These are phyloP conservation scores for Gamsiella multidivaricata DNA, from an alignment of 192 early-diverging fungal species.

Conservation along the genomic window DNA sequence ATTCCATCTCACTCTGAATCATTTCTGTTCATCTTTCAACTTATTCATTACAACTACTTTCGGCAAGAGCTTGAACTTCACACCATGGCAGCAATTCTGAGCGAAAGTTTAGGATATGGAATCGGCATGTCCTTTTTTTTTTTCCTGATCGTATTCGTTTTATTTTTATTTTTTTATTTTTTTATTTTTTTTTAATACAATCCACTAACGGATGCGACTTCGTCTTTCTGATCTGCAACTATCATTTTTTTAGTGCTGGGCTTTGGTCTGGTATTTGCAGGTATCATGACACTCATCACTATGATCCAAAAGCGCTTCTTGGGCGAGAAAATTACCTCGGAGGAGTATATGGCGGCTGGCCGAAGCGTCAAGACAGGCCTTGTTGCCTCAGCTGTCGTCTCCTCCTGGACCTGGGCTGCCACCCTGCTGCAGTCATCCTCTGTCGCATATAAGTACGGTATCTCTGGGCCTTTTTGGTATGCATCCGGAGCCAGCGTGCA, in stretches of 20 bases:
- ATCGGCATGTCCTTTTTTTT: slow-evolving; percentile 39
- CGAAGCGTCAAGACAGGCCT: slow-evolving; percentile 75
- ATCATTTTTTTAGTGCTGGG: slow-evolving; percentile 37
- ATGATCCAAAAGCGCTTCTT: slow-evolving; percentile 72
- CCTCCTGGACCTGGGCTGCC: slow-evolving; percentile 77
- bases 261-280: slow-evolving; percentile 65
- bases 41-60: no score
- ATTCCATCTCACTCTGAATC: no score
- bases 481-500: slow-evolving; percentile 76
- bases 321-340: slow-evolving; percentile 70
- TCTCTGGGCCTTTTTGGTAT: slow-evolving; percentile 75
- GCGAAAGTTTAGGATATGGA: slow-evolving; percentile 52
- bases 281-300: slow-evolving; percentile 72
- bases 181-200: no score
- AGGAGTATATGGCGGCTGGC: slow-evolving; percentile 78
- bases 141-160: background rate
- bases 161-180: background rate
- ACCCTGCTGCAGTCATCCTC: slow-evolving; percentile 74
- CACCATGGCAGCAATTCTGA: slow-evolving; percentile 36
- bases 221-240: no score
- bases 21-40: no score
- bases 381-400: slow-evolving; percentile 75
- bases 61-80: no score
- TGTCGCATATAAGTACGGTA: slow-evolving; percentile 78
- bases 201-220: no score